Evolutionary conservation across 139 green algal species (phyloP), one percentile per base, ranked within the genome.

Genomic region (Chlorella ohadii): DNA sequence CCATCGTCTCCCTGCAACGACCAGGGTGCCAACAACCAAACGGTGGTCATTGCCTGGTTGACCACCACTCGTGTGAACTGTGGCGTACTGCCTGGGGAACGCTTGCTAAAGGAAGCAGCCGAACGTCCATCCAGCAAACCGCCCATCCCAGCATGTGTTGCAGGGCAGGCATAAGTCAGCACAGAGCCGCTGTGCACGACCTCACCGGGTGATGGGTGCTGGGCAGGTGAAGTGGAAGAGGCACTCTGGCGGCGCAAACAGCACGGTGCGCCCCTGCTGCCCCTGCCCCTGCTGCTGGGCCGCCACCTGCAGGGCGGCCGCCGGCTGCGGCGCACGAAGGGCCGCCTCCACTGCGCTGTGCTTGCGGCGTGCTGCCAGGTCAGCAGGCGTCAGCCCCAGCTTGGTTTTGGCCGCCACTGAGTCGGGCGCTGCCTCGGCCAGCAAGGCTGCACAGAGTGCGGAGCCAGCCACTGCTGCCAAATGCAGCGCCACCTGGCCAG

Each of bases 201-300:
- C 59, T 73, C 38, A 59, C 77, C 78, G 28, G 0, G 63, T 83
- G 63, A 83, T 74, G 81, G 92, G 93, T 66, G 94, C 83, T 5
- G 92, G 90, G 33, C 85, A 87, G 11, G 94, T 97, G 51, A 80
- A 87, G 87, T 97, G 94, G 41, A 86, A 36, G 6, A 87, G 66
- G 87, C 94, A 97, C 75, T 94, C 90, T 1, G 84, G 78, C 17
- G 94, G 94, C 6, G 94, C 94, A 13, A 97, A 56, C 36, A 97
- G 57, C 44, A 95, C 64, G 27, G 88, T 94, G 70, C 77, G 79
- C 15, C 57, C 59, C 38, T 59, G 63, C 79, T 59, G 38, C 80
- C 39, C 56, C 34, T 74, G 23, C 25, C 36, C 27, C 28, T 36
- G 3, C n/a, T 36, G 25, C 38, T 11, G 56, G 2, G 28, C 51